Evolutionary conservation across 208 protist genomes (phyloP), one percentile per base, ranked within the genome.

Genomic region (Leishmania aethiopica): DNA sequence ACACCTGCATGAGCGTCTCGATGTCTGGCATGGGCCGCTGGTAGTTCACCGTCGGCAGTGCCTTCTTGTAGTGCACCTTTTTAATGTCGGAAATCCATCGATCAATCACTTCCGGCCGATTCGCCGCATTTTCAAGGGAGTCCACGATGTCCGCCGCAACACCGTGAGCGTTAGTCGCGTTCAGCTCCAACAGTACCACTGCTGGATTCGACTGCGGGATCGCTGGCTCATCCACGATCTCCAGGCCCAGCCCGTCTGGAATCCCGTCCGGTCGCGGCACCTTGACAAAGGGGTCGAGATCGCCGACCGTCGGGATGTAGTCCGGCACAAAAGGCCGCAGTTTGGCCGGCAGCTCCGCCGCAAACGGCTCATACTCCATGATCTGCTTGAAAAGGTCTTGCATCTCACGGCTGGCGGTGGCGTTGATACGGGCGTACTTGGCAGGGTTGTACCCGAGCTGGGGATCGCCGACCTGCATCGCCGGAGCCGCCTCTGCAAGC

Each of bases 311-410:
- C 8, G 99, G 98, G 75, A 99, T 98, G 91, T 99, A 99, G 73
- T 99, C 98, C 7, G 98, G 98, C 78, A 99, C 98, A 89, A 99
- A 99, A 13, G 99, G 98, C 37, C 96, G 93, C 77, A 99, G 90
- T 87, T 97, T 96, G 17, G 98, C 97, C 22, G 98, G 97, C 42
- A 99, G 87, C 82, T 99, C 98, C 32, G 98, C 92, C 5, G 93
- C 89, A 64, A 98, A 92, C 22, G 98, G 96, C 82, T 98, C 94
- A 91, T 99, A 99, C 51, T 94, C 87, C 28, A 86, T 86, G 84
- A 99, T 99, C 87, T 93, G 96, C 74, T 96, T 90, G 88, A 99
- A 99, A n/a, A 99, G 88, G n/a, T 99, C 98, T 79, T 97, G 96
- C 76, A 99, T 94, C 86, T 99, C 98, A 5, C 77, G 78, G 57